Percentiles rank a stretch among this genome's conserved stretches.
These are phyloP conservation scores for Penicillium sp. DNA, from an alignment of 2,329 filamentous ascomycete species.

Conservation along the genomic window DNA sequence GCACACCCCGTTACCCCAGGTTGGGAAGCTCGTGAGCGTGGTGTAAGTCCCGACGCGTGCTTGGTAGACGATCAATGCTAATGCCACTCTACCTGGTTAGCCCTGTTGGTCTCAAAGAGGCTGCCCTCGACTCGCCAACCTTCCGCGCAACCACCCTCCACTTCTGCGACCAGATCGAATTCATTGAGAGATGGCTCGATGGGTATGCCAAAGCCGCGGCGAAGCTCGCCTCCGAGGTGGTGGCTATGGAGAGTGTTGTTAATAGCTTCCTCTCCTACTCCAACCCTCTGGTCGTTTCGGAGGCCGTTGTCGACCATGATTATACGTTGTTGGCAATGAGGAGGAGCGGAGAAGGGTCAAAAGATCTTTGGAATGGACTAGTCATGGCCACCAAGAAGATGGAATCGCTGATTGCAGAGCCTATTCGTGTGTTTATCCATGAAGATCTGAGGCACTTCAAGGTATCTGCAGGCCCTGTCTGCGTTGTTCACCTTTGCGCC, in stretches of 20 bases:
- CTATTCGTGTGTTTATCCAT: slow-evolving; percentile 74
- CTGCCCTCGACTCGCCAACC: slow-evolving; percentile 91
- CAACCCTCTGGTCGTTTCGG: slow-evolving; percentile 69
- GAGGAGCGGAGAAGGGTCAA: slow-evolving; percentile 79
- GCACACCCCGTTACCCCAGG: slow-evolving; percentile 39
- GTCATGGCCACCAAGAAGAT: slow-evolving; percentile 74
- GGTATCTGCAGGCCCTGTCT: slow-evolving; percentile 29
- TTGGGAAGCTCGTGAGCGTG: slow-evolving; percentile 50
- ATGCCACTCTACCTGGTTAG: slow-evolving; percentile 38
- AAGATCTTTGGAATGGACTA: slow-evolving; percentile 82
- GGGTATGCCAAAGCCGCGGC: slow-evolving; percentile 64
- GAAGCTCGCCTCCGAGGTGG: slow-evolving; percentile 65
- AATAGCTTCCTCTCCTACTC: slow-evolving; percentile 74
- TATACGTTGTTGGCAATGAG: slow-evolving; percentile 88
- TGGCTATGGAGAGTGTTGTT: slow-evolving; percentile 75
- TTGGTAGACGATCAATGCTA: slow-evolving; percentile 7
- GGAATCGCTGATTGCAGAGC: slow-evolving; percentile 76
- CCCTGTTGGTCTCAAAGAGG: slow-evolving; percentile 89
- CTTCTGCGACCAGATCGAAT: slow-evolving; percentile 88
- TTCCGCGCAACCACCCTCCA: slow-evolving; percentile 86
- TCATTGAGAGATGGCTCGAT: slow-evolving; percentile 89
- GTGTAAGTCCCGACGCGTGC: slow-evolving; percentile 38
- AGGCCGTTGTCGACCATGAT: slow-evolving; percentile 89
- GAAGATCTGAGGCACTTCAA: slow-evolving; percentile 84
- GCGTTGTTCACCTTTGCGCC: slow-evolving; percentile 4